A percentile compares a stretch with the other conserved stretches of the same genome.
Evolutionary conservation across 768 basidiomycete genomes (phyloP).

Genomic region (Albatrellus ellisii): DNA sequence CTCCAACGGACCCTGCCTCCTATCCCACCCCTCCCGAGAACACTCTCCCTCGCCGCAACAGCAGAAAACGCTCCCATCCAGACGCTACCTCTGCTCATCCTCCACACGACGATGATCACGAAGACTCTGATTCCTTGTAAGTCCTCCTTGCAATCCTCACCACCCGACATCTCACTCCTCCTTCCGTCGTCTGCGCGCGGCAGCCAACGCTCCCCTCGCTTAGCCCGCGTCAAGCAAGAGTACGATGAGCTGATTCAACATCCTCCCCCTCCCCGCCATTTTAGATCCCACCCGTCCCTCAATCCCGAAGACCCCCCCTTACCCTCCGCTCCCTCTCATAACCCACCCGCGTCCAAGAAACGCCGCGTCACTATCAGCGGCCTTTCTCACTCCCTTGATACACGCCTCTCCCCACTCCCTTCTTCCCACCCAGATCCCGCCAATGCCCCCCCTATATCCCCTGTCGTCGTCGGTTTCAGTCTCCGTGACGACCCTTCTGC

Average conservation of each 20-base stretch:
- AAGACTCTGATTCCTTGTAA: slow-evolving; percentile 6
- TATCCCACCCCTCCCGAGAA: slow-evolving; percentile 4
- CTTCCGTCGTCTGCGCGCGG: slow-evolving; percentile 7
- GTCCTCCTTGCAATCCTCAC: slow-evolving; percentile 12
- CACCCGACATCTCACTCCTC: slow-evolving; percentile 9
- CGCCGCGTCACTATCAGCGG: slow-evolving; percentile 64
- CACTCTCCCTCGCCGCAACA: slow-evolving; percentile 11
- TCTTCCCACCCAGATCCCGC: slow-evolving; percentile 19
- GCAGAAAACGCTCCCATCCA: slow-evolving; percentile 18
- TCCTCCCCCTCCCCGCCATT: slow-evolving; percentile 18
- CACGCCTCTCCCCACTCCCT: slow-evolving; percentile 29
- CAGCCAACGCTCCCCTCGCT: slow-evolving; percentile 25
- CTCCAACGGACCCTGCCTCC: slow-evolving; percentile 13
- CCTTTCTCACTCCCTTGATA: slow-evolving; percentile 36
- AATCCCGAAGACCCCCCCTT: slow-evolving; percentile 4
- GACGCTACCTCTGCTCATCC: slow-evolving; percentile 4
- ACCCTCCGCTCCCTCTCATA: slow-evolving; percentile 27
- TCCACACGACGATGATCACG: slow-evolving; percentile 4
- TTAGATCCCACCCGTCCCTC: slow-evolving; percentile 9
- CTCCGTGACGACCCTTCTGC: slow-evolving; percentile 46
- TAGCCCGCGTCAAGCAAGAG: slow-evolving; percentile 50
- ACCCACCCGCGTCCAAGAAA: slow-evolving; percentile 37
- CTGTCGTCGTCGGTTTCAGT: slow-evolving; percentile 45
- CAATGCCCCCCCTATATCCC: slow-evolving; percentile 41
- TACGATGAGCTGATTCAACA: slow-evolving; percentile 34